Base-by-base conservation (phyloP, 352 stramenopile genomes). In the Phytopythium boreale region DNA sequence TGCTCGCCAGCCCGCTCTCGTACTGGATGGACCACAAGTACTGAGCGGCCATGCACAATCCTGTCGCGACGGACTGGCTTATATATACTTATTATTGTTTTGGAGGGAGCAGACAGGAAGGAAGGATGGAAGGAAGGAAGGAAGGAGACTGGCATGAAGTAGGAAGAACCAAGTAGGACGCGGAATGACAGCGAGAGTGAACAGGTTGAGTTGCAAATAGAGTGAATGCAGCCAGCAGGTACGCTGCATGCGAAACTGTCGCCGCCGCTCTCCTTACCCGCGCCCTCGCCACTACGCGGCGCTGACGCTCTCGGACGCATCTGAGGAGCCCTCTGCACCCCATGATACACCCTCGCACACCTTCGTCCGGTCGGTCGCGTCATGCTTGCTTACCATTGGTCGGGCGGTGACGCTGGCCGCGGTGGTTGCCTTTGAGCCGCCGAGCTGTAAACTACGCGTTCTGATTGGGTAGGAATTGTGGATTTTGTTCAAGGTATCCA, bases 21-120 rank as follows among this genome's bases (percentile, higher is more conserved):
- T 94, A 89, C 63, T 90, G 83, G 78, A 88, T 87, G 70, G 83
- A 92, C 66, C 81, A 77, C 66, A 80, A 82, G 49, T 92, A 92
- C 72, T 89, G 76, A 70, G 36, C n/a, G 29, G 47, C 29, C 29
- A 34, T 34, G 34, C 2, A 51, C 55, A 27, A 39, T 17, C 9
- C 9, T n/a, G 41, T 47, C 41, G 41, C 41, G 41, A 19, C 15
- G 41, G 11, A 5, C 15, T 8, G 19, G 41, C 15, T 24, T 47
- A 47, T 51, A 43, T 51, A 27, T 51, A 29, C 19, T 51, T 51
- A 51, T 51, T 51, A 51, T 29, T 17, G 20, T 51, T 51, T 20
- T 26, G 34, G 29, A 26, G 37, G 10, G 39, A 14, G 51, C 29
- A 3, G 29, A 7, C 29, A 3, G 29, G n/a, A n/a, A 27, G 51